Base-by-base conservation (phyloP, 139 green algal species). In the Mesotaenium endlicherianum region DNA sequence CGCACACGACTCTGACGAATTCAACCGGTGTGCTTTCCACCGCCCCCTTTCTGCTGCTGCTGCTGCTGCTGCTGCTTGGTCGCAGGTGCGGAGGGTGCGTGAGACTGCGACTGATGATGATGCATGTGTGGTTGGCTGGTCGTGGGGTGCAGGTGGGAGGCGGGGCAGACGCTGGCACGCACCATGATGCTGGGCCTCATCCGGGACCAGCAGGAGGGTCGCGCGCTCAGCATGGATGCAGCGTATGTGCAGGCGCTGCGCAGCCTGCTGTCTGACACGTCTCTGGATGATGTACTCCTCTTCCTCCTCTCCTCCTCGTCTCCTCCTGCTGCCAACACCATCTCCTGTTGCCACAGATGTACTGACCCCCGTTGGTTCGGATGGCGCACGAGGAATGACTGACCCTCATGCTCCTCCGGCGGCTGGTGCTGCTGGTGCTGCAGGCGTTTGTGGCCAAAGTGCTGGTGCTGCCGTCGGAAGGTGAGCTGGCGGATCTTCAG, bases 1-100 rank as follows among this genome's bases (percentile, higher is more conserved):
- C 42, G 93, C 93, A 0, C 83, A 98, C 71, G 96, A 99, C 90
- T 93, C 88, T 1, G 95, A 98, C 84, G 77, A 91, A 6, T 98
- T 97, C 91, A 96, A 95, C 91, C 88, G 93, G 43, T 94, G 80
- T 58, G 41, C 68, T 30, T 60, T 26, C 36, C 40, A 50, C 5
- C 4, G 50, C 50, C 20, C 50, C 50, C 8, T 58, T n/a, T n/a
- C n/a, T n/a, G n/a, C n/a, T n/a, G n/a, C n/a, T n/a, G n/a, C n/a
- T n/a, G n/a, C n/a, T n/a, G 47, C 11, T 14, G 47, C 11, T n/a
- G n/a, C n/a, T n/a, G n/a, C n/a, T n/a, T n/a, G n/a, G n/a, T n/a
- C n/a, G n/a, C n/a, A n/a, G n/a, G n/a, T n/a, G n/a, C n/a, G n/a
- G n/a, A n/a, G n/a, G n/a, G n/a, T n/a, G n/a, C n/a, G n/a, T n/a